These are phyloP conservation scores for Rhodotorula sp. DNA, from an alignment of 1,284 basidiomycete genomes.

Conservation along the genomic window DNA sequence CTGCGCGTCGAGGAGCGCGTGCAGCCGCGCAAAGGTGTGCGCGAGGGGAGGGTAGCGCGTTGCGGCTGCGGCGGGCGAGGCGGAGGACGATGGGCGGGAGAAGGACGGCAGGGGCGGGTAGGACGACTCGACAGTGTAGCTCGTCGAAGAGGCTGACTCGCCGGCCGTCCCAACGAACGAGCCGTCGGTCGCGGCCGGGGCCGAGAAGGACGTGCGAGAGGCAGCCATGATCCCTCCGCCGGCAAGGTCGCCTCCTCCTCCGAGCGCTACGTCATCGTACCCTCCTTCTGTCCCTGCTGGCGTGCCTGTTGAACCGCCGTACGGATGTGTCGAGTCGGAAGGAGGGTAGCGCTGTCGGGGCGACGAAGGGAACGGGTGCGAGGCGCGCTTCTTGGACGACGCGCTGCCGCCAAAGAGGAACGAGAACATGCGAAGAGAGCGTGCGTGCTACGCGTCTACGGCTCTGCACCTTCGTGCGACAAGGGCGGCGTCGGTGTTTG, in stretches of 20 bases:
- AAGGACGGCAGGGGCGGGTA: slow-evolving; percentile 38
- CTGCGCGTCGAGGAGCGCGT: slow-evolving; percentile 27
- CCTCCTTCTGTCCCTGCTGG: background rate
- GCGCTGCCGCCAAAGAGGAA: slow-evolving; percentile 7
- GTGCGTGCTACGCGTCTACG: background rate
- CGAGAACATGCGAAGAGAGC: slow-evolving; percentile 3
- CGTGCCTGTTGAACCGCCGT: background rate
- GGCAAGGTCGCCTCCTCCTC: background rate
- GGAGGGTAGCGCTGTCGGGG: background rate
- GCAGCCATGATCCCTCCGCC: background rate
- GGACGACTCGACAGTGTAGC: slow-evolving; percentile 23
- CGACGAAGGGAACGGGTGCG: background rate
- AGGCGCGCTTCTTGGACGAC: background rate
- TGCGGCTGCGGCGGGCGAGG: background rate
- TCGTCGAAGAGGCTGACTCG: background rate
- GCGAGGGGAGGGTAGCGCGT: slow-evolving; percentile 34
- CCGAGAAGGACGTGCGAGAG: background rate
- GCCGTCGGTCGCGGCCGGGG: background rate
- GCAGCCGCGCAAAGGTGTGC: slow-evolving; percentile 38
- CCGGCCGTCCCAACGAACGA: slow-evolving; percentile 4
- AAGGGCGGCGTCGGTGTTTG: too few species aligned
- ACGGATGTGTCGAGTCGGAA: background rate
- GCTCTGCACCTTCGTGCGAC: too few species aligned
- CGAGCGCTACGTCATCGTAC: slow-evolving; percentile 26
- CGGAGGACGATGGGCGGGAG: slow-evolving; percentile 27